Percentiles rank a stretch among this genome's conserved stretches.
phyloP scores from a whole-genome alignment of 2,329 filamentous ascomycete species.

The Claviceps maximensis region DNA sequence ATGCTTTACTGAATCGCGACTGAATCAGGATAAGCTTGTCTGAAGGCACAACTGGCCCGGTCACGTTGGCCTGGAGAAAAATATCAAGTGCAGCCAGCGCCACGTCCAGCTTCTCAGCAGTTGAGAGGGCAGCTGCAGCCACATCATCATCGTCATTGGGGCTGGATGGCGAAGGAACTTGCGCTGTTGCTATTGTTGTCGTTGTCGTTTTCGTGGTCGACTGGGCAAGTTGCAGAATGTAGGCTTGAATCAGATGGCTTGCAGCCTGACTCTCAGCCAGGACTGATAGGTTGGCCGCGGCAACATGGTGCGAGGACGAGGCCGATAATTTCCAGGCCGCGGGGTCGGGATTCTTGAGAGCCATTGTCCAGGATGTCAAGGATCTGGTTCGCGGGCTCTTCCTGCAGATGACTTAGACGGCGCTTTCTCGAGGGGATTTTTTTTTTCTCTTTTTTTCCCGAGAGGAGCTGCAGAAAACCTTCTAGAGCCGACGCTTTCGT shows the following conservation, averaged over 20 bases:
- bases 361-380: neutral
- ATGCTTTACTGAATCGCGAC: constrained; percentile 27
- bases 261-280: constrained; percentile 6
- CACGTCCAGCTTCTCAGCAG: constrained; percentile 14
- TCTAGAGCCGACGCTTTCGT: neutral
- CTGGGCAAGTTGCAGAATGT: constrained; percentile 1
- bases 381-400: neutral
- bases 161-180: neutral
- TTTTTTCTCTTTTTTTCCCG: too few species aligned
- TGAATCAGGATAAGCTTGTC: constrained; percentile 17
- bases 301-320: constrained; percentile 6
- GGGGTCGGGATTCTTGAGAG: neutral
- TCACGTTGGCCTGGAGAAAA: constrained; percentile 79
- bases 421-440: neutral
- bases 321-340: constrained; percentile 2
- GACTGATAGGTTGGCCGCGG: constrained; percentile 6
- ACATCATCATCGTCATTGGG: neutral
- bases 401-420: neutral
- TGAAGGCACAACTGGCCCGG: constrained; percentile 58
- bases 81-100: constrained; percentile 43
- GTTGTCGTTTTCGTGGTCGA: neutral
- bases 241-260: constrained; percentile 4
- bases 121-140: constrained; percentile 1
- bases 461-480: neutral
- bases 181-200: neutral